phyloP scores from a whole-genome alignment of 805 yeast species.

The Ogataea pini region DNA sequence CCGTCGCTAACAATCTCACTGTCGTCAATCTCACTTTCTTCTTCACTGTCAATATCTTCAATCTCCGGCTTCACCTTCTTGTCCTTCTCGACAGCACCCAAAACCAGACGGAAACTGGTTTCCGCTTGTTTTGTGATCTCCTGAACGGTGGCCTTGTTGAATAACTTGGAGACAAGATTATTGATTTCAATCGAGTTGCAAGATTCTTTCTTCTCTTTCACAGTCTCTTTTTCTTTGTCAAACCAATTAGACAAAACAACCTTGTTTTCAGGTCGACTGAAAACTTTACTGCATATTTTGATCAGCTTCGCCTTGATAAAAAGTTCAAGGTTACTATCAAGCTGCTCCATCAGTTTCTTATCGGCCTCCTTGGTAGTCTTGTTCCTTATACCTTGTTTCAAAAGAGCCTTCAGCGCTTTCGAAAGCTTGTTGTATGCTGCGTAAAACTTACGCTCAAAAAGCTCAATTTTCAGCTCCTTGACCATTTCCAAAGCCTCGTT shows the following conservation, averaged over 20 bases:
- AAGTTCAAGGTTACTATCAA: conserved; percentile 21
- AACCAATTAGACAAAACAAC: conserved; percentile 34
- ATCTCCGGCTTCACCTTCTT: conserved; percentile 23
- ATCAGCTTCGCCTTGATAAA: conserved; percentile 26
- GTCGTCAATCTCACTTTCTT: conserved; percentile 14
- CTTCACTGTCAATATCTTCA: conserved; percentile 2
- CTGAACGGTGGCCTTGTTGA: conserved; percentile 46
- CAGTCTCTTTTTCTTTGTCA: conserved; percentile 25
- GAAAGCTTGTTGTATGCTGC: conserved; percentile 43
- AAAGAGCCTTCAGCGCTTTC: conserved; percentile 37
- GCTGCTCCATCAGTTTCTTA: conserved; percentile 7
- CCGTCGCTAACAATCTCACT: background rate
- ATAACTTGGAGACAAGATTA: conserved; percentile 47
- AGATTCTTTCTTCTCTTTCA: conserved; percentile 30
- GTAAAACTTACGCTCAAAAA: conserved; percentile 51
- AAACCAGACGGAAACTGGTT: conserved; percentile 27
- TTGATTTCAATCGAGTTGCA: conserved; percentile 48
- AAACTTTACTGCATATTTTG: conserved; percentile 25
- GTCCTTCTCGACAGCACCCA: conserved; percentile 32
- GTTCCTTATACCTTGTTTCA: conserved; percentile 21
- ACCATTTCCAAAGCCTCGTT: conserved; percentile 50
- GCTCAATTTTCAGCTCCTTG: conserved; percentile 42
- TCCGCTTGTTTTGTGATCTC: conserved; percentile 30
- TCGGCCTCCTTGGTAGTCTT: conserved; percentile 13
- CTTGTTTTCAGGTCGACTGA: conserved; percentile 17